Conservation (phyloP, 345 rosid species). For the Sisymbrium irio region DNA sequence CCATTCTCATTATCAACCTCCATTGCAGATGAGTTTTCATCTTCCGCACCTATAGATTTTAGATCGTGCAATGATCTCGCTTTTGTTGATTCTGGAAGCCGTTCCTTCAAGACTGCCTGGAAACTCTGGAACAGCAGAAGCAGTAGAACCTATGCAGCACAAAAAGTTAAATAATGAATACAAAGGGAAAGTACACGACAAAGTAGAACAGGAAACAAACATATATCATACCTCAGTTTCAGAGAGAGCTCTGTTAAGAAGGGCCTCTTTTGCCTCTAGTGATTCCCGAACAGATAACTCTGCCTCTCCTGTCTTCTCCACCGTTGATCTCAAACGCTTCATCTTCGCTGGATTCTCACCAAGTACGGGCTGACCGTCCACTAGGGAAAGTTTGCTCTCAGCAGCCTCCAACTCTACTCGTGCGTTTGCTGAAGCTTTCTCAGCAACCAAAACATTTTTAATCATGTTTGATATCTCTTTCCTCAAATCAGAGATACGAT, state of each 20-base stretch:
- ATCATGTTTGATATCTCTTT: constrained; percentile 75
- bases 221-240: constrained; percentile 73
- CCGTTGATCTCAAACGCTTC: constrained; percentile 67
- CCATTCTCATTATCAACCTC: constrained; percentile 77
- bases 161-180: constrained; percentile 7
- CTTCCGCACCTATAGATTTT: constrained; percentile 51
- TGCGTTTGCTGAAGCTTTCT: constrained; percentile 70
- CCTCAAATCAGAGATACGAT: constrained; percentile 85
- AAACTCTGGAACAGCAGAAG: constrained; percentile 64
- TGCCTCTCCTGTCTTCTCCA: constrained; percentile 65
- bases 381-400: constrained; percentile 75
- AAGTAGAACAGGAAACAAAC: background rate
- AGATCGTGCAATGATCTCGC: constrained; percentile 56
- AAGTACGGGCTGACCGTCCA: constrained; percentile 88
- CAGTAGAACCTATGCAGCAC: constrained; percentile 55
- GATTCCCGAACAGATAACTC: constrained; percentile 62
- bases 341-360: constrained; percentile 84
- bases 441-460: constrained; percentile 57
- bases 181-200: background rate
- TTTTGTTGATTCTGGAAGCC: constrained; percentile 72
- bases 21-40: constrained; percentile 63
- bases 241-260: constrained; percentile 71
- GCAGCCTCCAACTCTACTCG: constrained; percentile 71
- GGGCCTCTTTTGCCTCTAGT: constrained; percentile 84
- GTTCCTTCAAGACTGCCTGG: constrained; percentile 65